These are phyloP conservation scores for Euphorbia lathyris DNA, from an alignment of 345 rosid genomes.

Conservation along the genomic window DNA sequence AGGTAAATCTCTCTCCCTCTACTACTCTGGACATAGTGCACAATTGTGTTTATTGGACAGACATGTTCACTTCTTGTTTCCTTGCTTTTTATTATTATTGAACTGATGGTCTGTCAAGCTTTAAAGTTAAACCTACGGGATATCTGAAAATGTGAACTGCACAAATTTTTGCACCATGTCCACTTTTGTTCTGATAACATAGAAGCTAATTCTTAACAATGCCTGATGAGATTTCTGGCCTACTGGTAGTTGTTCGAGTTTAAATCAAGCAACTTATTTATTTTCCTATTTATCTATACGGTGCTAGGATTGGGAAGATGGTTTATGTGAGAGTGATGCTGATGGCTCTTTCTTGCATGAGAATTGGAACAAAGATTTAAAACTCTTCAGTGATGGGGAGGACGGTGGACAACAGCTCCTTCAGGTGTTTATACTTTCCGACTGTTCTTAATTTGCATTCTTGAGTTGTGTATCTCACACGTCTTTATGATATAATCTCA, in stretches of 20 bases:
- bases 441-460: neutral
- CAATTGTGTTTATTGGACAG: neutral
- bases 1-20: slow-evolving; percentile 40
- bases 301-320: slow-evolving; percentile 91
- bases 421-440: slow-evolving; percentile 49
- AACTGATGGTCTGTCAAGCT: neutral
- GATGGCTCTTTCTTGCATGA: slow-evolving; percentile 92
- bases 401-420: slow-evolving; percentile 88
- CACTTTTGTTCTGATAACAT: neutral
- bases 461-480: neutral
- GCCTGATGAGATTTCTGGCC: neutral
- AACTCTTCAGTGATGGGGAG: slow-evolving; percentile 66
- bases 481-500: neutral
- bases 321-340: slow-evolving; percentile 74
- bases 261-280: neutral
- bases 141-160: slow-evolving; percentile 3
- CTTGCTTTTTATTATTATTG: neutral
- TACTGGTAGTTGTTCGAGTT: neutral
- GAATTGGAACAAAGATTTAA: slow-evolving; percentile 83
- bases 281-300: slow-evolving; percentile 15
- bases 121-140: neutral
- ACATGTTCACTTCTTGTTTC: neutral
- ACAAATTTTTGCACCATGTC: neutral
- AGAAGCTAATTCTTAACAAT: neutral
- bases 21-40: neutral